Evolutionary conservation across 441 rosid species (phyloP).

Genomic region (Erysimum cheiri): DNA sequence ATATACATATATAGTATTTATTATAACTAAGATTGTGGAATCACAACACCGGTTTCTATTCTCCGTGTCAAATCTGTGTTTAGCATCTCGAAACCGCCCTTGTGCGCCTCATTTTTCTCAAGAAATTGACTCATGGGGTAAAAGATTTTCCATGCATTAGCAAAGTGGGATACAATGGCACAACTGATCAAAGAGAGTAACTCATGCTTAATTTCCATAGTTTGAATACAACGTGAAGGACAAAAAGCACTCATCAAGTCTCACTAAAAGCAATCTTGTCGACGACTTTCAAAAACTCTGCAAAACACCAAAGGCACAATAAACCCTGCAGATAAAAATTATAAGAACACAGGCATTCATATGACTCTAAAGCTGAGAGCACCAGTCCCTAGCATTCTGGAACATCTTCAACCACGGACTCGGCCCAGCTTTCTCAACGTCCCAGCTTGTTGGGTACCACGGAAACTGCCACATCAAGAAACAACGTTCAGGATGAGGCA

Average conservation of each 20-base stretch:
- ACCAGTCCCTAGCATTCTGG: constrained; percentile 94
- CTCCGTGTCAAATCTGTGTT: background rate
- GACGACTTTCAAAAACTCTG: constrained; percentile 31
- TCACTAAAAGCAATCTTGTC: constrained; percentile 23
- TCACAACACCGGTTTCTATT: background rate
- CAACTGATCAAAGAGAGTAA: background rate
- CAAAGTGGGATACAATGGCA: background rate
- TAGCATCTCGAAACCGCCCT: background rate
- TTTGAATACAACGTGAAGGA: constrained; percentile 11
- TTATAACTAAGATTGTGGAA: background rate
- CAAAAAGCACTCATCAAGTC: constrained; percentile 9
- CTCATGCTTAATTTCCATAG: background rate
- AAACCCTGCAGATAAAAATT: constrained; percentile 6
- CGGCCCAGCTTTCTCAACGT: constrained; percentile 70
- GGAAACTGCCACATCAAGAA: constrained; percentile 99
- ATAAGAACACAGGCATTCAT: constrained; percentile 2
- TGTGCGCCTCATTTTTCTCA: too few species aligned
- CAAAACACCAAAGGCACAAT: constrained; percentile 19
- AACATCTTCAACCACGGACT: constrained; percentile 91
- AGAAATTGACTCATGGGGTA: background rate
- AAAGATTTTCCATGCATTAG: background rate
- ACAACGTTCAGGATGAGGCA: constrained; percentile 99
- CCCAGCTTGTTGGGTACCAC: constrained; percentile 89
- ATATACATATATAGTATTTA: background rate
- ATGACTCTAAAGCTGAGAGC: constrained; percentile 47